A percentile compares a stretch with the other conserved stretches of the same genome.
phyloP scores from a whole-genome alignment of 208 protist genomes.

The Wallacemonas rigidus region DNA sequence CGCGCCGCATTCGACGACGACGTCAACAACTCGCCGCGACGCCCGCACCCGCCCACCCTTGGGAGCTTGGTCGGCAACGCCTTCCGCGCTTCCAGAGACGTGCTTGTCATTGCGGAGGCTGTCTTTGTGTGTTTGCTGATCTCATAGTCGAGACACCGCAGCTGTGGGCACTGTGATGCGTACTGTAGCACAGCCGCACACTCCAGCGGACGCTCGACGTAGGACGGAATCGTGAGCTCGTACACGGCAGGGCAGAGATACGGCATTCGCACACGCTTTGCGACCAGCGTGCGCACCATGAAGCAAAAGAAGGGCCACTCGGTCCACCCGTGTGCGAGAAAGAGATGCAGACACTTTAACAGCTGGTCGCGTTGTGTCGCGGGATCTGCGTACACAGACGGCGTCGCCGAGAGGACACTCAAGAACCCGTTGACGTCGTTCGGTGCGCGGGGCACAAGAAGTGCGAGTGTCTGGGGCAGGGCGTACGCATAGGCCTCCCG shows the following conservation, averaged over 20 bases:
- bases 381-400: not conserved
- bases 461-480: slow-evolving; percentile 11
- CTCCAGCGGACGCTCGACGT: slow-evolving; percentile 1
- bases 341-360: not conserved
- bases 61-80: too few relatives aligned
- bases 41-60: too few relatives aligned
- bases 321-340: slow-evolving; percentile 11
- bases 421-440: slow-evolving; percentile 9
- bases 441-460: not conserved
- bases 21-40: too few relatives aligned
- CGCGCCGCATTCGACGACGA: too few relatives aligned
- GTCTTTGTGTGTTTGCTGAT: not conserved
- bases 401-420: slow-evolving; percentile 2
- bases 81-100: too few relatives aligned
- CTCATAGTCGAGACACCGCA: not conserved
- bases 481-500: slow-evolving; percentile 9
- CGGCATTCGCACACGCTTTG: not conserved
- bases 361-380: not conserved
- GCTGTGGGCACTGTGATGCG: not conserved
- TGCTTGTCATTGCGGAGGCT: too few relatives aligned
- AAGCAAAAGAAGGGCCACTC: slow-evolving; percentile 12
- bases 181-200: slow-evolving; percentile 2
- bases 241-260: slow-evolving; percentile 12
- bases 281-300: slow-evolving; percentile 14
- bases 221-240: slow-evolving; percentile 6